Evolutionary conservation across 2,329 filamentous ascomycete genomes (phyloP), one percentile per base, ranked within the genome.

Genomic region (Fusarium mundagurra): DNA sequence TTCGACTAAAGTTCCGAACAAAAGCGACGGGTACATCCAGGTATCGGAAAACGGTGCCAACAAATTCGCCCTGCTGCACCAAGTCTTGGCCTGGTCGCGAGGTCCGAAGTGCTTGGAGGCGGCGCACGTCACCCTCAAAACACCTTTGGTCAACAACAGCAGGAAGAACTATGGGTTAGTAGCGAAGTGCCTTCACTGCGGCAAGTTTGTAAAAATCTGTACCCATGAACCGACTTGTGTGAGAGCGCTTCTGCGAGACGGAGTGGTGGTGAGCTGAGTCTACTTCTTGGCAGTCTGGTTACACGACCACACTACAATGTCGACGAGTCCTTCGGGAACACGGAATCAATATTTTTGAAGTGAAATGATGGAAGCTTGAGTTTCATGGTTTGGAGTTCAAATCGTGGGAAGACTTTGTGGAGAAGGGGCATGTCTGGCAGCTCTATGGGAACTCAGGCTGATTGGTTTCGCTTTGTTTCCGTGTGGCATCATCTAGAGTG

Each of bases 21-120:
- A 29, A 0, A 10, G 18, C 18, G 6, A 47, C 8, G 3, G 18
- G 0, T 47, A 8, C 0, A 1, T 10, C 44, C 13, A 47, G 6
- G 27, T 29, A 2, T 48, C 45, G 6, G 0, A 22, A 8, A 47
- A 29, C 18, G 44, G 24, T 4, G 18, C 44, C 44, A 47, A 29
- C 18, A 47, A 47, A 5, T 47, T 47, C 1, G 12, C 44, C 8
- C 4, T 47, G 18, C 44, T 45, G 1, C 44, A 45, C 24, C 44
- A 27, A 45, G 17, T 45, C 44, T 45, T 27, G 44, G 12, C 17
- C 24, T 45, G 24, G 17, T 14, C 12, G 2, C 8, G 5, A 0
- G 24, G 5, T 10, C 3, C 44, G 1, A 20, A 20, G 24, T 27
- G 24, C 2, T 3, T 45, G 1, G 44, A 20, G 8, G 8, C 8